Base-by-base conservation (phyloP, 2,329 filamentous ascomycete species). In the Volutella citrinella region DNA sequence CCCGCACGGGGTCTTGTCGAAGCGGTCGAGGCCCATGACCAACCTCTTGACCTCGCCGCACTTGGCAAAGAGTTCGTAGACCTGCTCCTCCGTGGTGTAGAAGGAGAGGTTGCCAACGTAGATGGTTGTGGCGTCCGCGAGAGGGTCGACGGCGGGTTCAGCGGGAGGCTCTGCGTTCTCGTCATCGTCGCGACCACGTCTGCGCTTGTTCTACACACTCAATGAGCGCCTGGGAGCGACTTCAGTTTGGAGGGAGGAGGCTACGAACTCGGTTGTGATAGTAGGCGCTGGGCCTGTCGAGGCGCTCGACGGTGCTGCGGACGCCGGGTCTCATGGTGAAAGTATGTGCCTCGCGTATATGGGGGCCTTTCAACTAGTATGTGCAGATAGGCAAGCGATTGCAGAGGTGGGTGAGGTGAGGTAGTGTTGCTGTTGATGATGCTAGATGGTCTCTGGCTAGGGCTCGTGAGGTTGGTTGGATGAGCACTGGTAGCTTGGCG, bases 21-120 rank as follows among this genome's bases (percentile, higher is more conserved):
- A 95, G 38, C 93, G 84, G 61, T 98, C 93, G 32, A 98, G 80
- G 30, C 93, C 93, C 93, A 98, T 98, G 47, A 98, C 80, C 29
- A 98, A 79, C 18, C 93, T 87, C 69, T 98, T 98, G 67, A 98
- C 95, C 70, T 97, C 93, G 55, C 93, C 93, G 64, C 89, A 91
- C 74, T 95, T 95, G 40, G 84, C 82, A 64, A 96, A 96, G 29
- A 96, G 80, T 65, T 97, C 91, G 64, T 97, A 91, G 40, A 98
- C 95, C 62, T 98, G 93, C 68, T 98, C 93, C 63, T 98, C 93
- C 36, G 93, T 98, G 16, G 93, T 98, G 74, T 95, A 96, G 69
- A 96, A 96, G 24, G 90, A 95, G 78, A 98, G 73, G 63, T 98
- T 98, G 54, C 93, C 93, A 28, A 98, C 91, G 58, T 98, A 98